Evolutionary conservation across 2,329 filamentous ascomycete species (phyloP), one percentile per base, ranked within the genome.

Genomic region (Apiospora aurea): DNA sequence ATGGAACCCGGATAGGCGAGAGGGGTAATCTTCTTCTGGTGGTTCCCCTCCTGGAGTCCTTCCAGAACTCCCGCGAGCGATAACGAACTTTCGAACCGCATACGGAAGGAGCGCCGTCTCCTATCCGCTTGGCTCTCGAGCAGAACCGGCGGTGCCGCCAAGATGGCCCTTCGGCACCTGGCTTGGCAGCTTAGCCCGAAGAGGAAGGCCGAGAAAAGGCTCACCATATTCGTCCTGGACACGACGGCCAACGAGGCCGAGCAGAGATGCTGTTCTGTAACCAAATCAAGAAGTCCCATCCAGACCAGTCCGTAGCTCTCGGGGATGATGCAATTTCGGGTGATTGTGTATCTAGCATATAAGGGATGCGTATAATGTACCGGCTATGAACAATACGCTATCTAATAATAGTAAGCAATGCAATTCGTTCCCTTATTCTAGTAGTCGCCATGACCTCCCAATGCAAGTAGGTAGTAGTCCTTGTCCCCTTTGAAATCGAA

Each of bases 111-210:
- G 7, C 29, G 29, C 53, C 53, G 29, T 21, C 29, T 38, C 21
- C 16, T 61, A 29, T 21, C 26, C 53, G 53, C 53, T 61, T 61
- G 53, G 53, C 29, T 11, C 29, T 61, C 10, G 2, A 38, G 29
- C 53, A 61, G 34, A 24, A 18, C 16, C 53, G 26, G 53, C 29
- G 53, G 16, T n/a, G 14, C 6, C 29, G 53, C 53, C 57, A 64
- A 41, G 57, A 11, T 24, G 34, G 57, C 57, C 18, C 10, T n/a
- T 18, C 57, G 57, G 57, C 57, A 64, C 29, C n/a, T 21, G 57
- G 34, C 53, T 64, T 64, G 57, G 57, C 57, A 41, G 57, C 34
- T 64, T 34, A 41, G 34, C 57, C 57, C 18, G 34, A 64, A 41
- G 57, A 41, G 57, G 57, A 64, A 64, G 57, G 57, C 57, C 57